A percentile compares a stretch with the other conserved stretches of the same genome.
Evolutionary conservation across 805 yeast species (phyloP).

Genomic region (Metschnikowia proteae): DNA sequence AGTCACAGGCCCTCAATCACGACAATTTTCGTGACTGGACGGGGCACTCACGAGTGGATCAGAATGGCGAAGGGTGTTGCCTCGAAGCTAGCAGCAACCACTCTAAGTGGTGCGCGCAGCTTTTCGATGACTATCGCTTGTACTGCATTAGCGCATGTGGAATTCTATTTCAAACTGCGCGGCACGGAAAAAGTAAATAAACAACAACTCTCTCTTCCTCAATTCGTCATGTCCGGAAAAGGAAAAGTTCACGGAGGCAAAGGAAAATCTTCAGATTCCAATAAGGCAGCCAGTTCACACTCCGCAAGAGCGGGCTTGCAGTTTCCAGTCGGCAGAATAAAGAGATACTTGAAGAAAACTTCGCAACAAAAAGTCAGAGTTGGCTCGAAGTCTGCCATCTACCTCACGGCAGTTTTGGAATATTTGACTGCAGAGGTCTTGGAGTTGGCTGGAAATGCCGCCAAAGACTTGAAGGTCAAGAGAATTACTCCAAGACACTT

Average conservation of each 20-base stretch:
- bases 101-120: background rate
- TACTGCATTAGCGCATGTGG: constrained; percentile 5
- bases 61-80: no score
- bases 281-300: constrained; percentile 77
- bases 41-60: no score
- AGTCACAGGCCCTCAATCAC: background rate
- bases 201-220: constrained; percentile 12
- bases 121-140: background rate
- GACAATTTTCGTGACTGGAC: no score
- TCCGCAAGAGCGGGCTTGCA: constrained; percentile 93
- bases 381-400: constrained; percentile 78
- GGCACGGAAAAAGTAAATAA: constrained; percentile 17
- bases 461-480: constrained; percentile 32
- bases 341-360: constrained; percentile 80
- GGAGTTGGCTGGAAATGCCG: constrained; percentile 32
- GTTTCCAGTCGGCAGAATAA: constrained; percentile 98
- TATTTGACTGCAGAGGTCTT: constrained; percentile 31
- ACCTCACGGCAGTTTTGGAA: constrained; percentile 30
- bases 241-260: constrained; percentile 97
- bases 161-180: constrained; percentile 4
- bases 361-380: constrained; percentile 82
- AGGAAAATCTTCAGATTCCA: constrained; percentile 77
- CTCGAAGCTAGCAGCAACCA: background rate
- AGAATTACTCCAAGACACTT: constrained; percentile 32
- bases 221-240: constrained; percentile 58